Evolutionary conservation across 306 rosid genomes (phyloP), one percentile per base, ranked within the genome.

Genomic region (Cicer yamashitae): DNA sequence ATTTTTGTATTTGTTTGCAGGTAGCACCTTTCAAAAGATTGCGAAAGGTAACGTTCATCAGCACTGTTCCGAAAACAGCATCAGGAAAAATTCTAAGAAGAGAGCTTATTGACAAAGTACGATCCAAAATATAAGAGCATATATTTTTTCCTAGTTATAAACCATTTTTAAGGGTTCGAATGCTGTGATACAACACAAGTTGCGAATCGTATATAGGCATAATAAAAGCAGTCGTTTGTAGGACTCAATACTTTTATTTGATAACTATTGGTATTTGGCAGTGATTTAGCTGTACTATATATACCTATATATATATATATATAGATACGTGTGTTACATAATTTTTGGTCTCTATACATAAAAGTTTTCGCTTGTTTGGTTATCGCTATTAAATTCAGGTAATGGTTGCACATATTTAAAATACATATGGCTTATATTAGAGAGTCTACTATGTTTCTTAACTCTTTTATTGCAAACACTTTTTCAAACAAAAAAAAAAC

Each of bases 81-180:
- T 84, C 98, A 1, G 98, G 97, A 25, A 94, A 94, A 82, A 90
- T 91, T 60, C 97, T 94, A 22, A 81, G 98, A 82, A 85, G 96
- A 86, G 91, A 88, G 79, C 94, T 91, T 64, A 90, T 94, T 20
- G 84, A 88, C 73, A 91, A 87, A 87, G 92, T 77, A 25, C 72
- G 91, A 62, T 82, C 98, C 77, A 89, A 86, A 82, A 79, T 91
- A 39, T 94, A 77, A 85, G 69, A 51, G 13, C 20, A 70, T 37
- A 47, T 2, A 0, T 20, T 2, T 6, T 64, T 7, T 18, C 5
- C 8, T 18, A 1, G 12, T 63, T 48, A 4, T 17, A 7, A 10
- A 38, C 50, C 50, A 6, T 5, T 25, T 30, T 59, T 10, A 59
- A 59, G 65, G 43, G 65, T 59, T 11, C 39, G 10, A 22, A 11